Evolutionary conservation across 2,329 filamentous ascomycete genomes (phyloP).

Genomic region (Colletotrichum tabaci): DNA sequence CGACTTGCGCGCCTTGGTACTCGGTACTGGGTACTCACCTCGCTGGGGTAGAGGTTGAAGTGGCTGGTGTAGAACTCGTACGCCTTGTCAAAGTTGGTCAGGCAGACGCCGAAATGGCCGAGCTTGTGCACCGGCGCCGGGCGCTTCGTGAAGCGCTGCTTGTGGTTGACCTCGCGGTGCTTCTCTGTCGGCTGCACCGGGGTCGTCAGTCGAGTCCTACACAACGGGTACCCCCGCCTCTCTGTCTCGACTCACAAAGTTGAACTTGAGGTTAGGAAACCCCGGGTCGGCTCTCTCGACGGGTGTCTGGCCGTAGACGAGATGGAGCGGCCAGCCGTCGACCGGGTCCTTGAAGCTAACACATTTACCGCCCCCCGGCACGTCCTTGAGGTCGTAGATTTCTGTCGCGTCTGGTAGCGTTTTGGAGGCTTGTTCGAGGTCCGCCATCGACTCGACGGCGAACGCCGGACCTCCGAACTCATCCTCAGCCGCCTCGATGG

Average conservation of each 20-base stretch:
- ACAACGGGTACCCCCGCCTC: background rate
- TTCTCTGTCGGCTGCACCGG: slow-evolving; percentile 54
- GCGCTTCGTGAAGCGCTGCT: slow-evolving; percentile 64
- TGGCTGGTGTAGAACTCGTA: slow-evolving; percentile 65
- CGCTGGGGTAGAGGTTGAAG: slow-evolving; percentile 68
- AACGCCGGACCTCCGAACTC: slow-evolving; percentile 72
- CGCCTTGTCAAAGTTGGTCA: slow-evolving; percentile 64
- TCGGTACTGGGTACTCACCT: slow-evolving; percentile 52
- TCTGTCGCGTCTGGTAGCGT: slow-evolving; percentile 62
- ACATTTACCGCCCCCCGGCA: slow-evolving; percentile 67
- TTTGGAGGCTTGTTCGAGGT: slow-evolving; percentile 66
- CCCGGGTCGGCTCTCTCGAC: slow-evolving; percentile 54
- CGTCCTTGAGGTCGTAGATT: slow-evolving; percentile 63
- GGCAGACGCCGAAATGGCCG: slow-evolving; percentile 69
- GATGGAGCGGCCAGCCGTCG: slow-evolving; percentile 70
- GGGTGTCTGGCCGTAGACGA: slow-evolving; percentile 67
- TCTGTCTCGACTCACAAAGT: slow-evolving; percentile 56
- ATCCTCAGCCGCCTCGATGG: slow-evolving; percentile 61
- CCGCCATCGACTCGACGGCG: slow-evolving; percentile 68
- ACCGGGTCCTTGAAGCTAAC: slow-evolving; percentile 68
- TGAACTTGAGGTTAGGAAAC: slow-evolving; percentile 59
- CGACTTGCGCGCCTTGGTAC: background rate
- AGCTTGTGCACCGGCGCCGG: slow-evolving; percentile 67
- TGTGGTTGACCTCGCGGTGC: slow-evolving; percentile 60
- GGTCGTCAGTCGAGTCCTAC: background rate